These are phyloP conservation scores for Cucurbita ficifolia DNA, from an alignment of 306 rosid genomes.

Conservation along the genomic window DNA sequence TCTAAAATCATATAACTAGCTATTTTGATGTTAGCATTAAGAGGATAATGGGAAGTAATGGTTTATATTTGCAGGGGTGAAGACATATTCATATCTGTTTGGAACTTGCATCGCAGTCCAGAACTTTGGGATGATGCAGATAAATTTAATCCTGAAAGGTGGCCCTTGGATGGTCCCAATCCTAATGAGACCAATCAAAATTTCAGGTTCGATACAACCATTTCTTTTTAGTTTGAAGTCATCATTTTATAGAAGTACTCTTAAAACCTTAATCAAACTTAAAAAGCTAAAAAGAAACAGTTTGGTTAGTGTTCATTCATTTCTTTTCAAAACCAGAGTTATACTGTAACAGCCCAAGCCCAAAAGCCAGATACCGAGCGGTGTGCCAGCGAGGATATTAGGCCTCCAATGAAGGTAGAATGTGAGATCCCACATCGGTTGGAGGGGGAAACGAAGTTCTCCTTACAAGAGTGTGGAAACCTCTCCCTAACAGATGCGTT, in stretches of 20 bases:
- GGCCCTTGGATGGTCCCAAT: constrained; percentile 92
- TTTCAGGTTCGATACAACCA: constrained; percentile 37
- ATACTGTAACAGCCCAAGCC: too few relatives aligned
- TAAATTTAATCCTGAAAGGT: constrained; percentile 79
- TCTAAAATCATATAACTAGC: background rate
- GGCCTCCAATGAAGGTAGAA: too few relatives aligned
- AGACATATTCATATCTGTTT: constrained; percentile 79
- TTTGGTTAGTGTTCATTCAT: background rate
- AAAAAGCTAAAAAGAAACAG: background rate
- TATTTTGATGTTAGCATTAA: background rate
- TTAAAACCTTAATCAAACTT: background rate
- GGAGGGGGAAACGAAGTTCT: too few relatives aligned
- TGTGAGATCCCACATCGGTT: too few relatives aligned
- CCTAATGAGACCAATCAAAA: constrained; percentile 92
- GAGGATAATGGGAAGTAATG: background rate
- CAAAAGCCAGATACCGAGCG: too few relatives aligned
- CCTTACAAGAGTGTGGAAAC: too few relatives aligned
- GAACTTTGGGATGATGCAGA: constrained; percentile 73
- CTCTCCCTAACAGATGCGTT: too few relatives aligned
- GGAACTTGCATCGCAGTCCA: constrained; percentile 94
- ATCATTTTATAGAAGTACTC: background rate
- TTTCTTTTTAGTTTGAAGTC: background rate
- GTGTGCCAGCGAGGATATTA: too few relatives aligned
- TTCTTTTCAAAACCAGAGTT: background rate
- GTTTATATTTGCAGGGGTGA: constrained; percentile 54